Base-by-base conservation (phyloP, 2,329 filamentous ascomycete species). In the Aspergillus glaucus region DNA sequence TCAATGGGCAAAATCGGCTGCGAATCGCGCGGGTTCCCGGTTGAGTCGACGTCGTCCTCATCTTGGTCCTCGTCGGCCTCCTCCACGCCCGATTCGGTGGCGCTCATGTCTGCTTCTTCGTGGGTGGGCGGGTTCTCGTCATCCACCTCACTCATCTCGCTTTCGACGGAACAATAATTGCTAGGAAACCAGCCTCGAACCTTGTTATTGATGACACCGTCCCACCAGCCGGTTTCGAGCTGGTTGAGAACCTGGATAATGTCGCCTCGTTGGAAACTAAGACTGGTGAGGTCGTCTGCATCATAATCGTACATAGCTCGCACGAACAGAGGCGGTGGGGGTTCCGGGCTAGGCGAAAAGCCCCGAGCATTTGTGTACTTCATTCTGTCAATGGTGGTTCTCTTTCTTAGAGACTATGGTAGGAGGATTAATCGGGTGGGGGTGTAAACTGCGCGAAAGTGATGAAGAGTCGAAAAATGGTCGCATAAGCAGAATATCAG, bases 161-260 rank as follows among this genome's bases (percentile, higher is more conserved):
- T 81, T 60, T 97, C 86, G 55, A 93, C 83, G 57, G 89, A 85
- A 74, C 93, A 97, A 74, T 98, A 98, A 70, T 98, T 98, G 77
- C 92, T 97, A 34, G 93, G 93, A 69, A 98, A 98, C 93, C 93
- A 98, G 67, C 93, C 93, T 66, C 93, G 85, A 59, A 95, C 87
- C 46, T 51, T 60, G 50, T 91, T 89, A 63, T 96, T 93, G 67
- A 98, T 95, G 48, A 98, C 89, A 44, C 93, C 93, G 73, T 98
- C 93, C 93, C 93, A 98, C 93, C 93, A 98, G 49, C 93, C 93
- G 63, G 91, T 97, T 70, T 98, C 93, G 49, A 97, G 79, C 73
- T 96, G 92, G 46, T 93, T 98, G 62, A 98, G 92, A 61, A 98
- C 93, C 73, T 97, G 92, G 62, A 98, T 98, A 58, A 97, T 84